A percentile compares a stretch with the other conserved stretches of the same genome.
Conservation (phyloP, 345 rosid species). For the Stellera chamaejasme region DNA sequence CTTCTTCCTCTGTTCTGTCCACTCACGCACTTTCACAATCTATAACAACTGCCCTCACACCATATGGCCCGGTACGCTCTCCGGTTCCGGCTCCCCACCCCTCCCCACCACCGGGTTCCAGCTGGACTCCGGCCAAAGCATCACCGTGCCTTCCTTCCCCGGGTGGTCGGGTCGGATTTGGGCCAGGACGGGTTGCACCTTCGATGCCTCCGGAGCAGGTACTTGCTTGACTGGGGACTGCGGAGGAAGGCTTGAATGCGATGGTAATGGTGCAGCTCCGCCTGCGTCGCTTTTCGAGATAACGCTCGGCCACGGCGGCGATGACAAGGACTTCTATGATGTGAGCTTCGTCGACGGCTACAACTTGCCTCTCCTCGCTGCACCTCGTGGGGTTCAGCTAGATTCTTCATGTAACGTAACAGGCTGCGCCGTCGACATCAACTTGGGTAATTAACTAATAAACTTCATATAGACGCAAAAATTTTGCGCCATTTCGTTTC, state of each 20-base stretch:
- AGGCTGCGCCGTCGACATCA: constrained; percentile 62
- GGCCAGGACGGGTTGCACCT: constrained; percentile 84
- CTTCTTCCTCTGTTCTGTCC: constrained; percentile 26
- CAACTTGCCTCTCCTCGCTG: constrained; percentile 70
- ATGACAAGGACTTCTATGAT: constrained; percentile 60
- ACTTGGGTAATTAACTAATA: constrained; percentile 32
- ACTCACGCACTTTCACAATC: constrained; percentile 46
- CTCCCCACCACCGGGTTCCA: constrained; percentile 61
- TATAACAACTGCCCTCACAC: constrained; percentile 67
- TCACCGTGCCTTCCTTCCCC: constrained; percentile 41
- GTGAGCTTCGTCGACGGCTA: constrained; percentile 85
- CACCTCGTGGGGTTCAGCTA: constrained; percentile 42
- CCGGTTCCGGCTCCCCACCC: constrained; percentile 74
- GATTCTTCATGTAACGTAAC: constrained; percentile 66
- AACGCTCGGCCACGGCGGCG: constrained; percentile 41
- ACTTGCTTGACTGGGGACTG: constrained; percentile 76
- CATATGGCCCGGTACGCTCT: constrained; percentile 81
- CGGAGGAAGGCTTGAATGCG: constrained; percentile 70
- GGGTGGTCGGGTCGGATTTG: constrained; percentile 94
- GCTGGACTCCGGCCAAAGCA: constrained; percentile 53
- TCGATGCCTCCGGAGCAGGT: constrained; percentile 52
- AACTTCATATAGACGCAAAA: too few species aligned
- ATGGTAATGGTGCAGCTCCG: constrained; percentile 65
- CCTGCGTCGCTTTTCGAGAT: constrained; percentile 87
- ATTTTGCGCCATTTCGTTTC: too few species aligned